A percentile compares a stretch with the other conserved stretches of the same genome.
phyloP scores from a whole-genome alignment of 2,329 filamentous ascomycete species.

The Zopfia rhizophila region DNA sequence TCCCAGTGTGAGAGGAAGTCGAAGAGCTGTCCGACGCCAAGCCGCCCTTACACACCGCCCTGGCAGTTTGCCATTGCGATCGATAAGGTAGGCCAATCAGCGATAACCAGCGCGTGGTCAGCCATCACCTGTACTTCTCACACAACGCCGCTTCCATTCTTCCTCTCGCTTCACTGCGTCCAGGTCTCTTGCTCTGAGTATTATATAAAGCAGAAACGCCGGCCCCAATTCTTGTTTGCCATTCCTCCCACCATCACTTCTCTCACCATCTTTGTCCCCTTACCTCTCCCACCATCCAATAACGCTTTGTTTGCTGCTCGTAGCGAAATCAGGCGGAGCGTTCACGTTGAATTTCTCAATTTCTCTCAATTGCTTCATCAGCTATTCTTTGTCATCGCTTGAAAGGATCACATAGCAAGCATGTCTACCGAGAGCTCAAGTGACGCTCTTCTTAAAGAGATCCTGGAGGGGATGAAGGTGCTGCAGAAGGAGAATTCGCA shows the following conservation, averaged over 20 bases:
- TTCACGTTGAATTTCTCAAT: slow-evolving; percentile 3
- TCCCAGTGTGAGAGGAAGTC: not conserved
- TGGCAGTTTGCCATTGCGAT: slow-evolving; percentile 40
- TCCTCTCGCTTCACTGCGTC: slow-evolving; percentile 5
- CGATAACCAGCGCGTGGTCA: slow-evolving; percentile 32
- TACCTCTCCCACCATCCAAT: slow-evolving; percentile 14
- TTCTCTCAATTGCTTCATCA: not conserved
- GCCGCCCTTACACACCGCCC: slow-evolving; percentile 24
- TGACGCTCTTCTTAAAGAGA: slow-evolving; percentile 62
- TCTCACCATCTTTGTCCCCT: slow-evolving; percentile 14
- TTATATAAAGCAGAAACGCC: not conserved
- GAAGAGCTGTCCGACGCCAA: slow-evolving; percentile 38
- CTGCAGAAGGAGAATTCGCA: slow-evolving; percentile 66
- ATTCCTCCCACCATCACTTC: slow-evolving; percentile 10
- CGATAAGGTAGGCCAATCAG: slow-evolving; percentile 42
- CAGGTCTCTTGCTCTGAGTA: not conserved
- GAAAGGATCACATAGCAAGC: slow-evolving; percentile 15
- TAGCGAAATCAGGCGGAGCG: slow-evolving; percentile 17
- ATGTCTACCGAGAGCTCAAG: slow-evolving; percentile 45
- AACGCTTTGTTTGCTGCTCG: slow-evolving; percentile 18
- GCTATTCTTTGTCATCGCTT: slow-evolving; percentile 17
- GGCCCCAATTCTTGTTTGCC: not conserved
- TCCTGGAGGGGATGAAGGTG: slow-evolving; percentile 65
- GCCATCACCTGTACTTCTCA: slow-evolving; percentile 22
- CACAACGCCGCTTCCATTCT: slow-evolving; percentile 24